These are phyloP conservation scores for Jamesozyma piceae DNA, from an alignment of 805 yeast species.

Conservation along the genomic window DNA sequence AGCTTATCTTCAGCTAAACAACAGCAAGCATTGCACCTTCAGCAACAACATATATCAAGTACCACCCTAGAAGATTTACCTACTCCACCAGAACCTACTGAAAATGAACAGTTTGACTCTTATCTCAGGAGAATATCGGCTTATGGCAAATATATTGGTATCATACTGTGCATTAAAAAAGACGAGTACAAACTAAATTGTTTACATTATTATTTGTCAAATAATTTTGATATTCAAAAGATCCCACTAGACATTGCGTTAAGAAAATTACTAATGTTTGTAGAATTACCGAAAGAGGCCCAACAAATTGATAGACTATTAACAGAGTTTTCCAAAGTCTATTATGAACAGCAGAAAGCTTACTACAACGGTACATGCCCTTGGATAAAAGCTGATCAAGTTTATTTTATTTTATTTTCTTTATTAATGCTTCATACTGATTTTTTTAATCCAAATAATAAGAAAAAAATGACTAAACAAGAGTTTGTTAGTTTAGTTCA, in stretches of 20 bases:
- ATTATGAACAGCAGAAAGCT: slow-evolving; percentile 30
- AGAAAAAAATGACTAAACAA: slow-evolving; percentile 52
- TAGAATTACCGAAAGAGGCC: slow-evolving; percentile 59
- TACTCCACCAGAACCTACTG: slow-evolving; percentile 24
- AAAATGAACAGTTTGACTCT: slow-evolving; percentile 22
- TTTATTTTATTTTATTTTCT: slow-evolving; percentile 55
- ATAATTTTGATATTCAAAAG: slow-evolving; percentile 39
- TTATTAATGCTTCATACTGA: slow-evolving; percentile 68
- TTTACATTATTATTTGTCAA: slow-evolving; percentile 21
- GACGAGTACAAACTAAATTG: slow-evolving; percentile 23
- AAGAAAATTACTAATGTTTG: slow-evolving; percentile 46
- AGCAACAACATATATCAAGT: slow-evolving; percentile 1
- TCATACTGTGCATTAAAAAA: slow-evolving; percentile 24
- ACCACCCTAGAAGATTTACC: slow-evolving; percentile 14
- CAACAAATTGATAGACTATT: slow-evolving; percentile 69
- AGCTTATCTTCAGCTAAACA: slow-evolving; percentile 14
- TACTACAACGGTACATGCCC: slow-evolving; percentile 6
- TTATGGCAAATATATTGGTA: slow-evolving; percentile 27
- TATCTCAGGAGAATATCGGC: slow-evolving; percentile 26
- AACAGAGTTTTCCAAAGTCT: slow-evolving; percentile 46
- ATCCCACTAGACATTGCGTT: slow-evolving; percentile 61
- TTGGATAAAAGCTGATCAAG: slow-evolving; percentile 40
- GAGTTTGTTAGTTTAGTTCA: slow-evolving; percentile 48
- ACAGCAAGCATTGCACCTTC: slow-evolving; percentile 2
- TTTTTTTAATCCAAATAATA: slow-evolving; percentile 56